phyloP scores from a whole-genome alignment of 2,329 filamentous ascomycete species.

The Pseudopithomyces chartarum region DNA sequence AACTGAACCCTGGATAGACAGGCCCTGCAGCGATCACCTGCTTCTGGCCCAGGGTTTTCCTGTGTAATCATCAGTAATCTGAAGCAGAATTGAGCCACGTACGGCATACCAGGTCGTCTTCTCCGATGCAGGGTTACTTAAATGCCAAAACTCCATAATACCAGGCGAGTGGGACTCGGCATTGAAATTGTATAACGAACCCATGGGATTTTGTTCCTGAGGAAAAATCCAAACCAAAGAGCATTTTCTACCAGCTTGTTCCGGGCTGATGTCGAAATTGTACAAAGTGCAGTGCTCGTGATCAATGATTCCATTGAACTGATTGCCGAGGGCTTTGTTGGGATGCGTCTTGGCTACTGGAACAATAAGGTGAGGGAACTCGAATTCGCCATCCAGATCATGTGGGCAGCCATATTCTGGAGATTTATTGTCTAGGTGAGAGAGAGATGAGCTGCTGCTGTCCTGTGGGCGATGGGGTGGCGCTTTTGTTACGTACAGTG shows the following conservation, averaged over 20 bases:
- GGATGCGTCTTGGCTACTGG: constrained; percentile 62
- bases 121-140: constrained; percentile 51
- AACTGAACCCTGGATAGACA: constrained; percentile 59
- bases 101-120: constrained; percentile 52
- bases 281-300: constrained; percentile 60
- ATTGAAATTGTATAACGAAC: constrained; percentile 60
- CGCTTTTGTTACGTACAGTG: background rate
- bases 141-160: constrained; percentile 54
- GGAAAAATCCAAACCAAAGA: constrained; percentile 69
- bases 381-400: constrained; percentile 18
- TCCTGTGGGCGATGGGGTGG: background rate
- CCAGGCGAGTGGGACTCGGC: constrained; percentile 50
- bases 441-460: background rate
- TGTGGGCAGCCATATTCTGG: constrained; percentile 11
- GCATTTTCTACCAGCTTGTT: constrained; percentile 62
- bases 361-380: constrained; percentile 65
- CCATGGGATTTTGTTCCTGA: constrained; percentile 57
- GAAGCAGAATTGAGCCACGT: background rate
- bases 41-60: constrained; percentile 53
- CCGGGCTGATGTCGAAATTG: constrained; percentile 67
- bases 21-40: constrained; percentile 50
- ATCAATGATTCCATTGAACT: constrained; percentile 54
- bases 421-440: background rate
- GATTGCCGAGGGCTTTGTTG: constrained; percentile 56
- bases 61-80: background rate